A percentile compares a stretch with the other conserved stretches of the same genome.
phyloP scores from a whole-genome alignment of 495 filamentous ascomycete genomes.

The Xanthoparmelia taractica region DNA sequence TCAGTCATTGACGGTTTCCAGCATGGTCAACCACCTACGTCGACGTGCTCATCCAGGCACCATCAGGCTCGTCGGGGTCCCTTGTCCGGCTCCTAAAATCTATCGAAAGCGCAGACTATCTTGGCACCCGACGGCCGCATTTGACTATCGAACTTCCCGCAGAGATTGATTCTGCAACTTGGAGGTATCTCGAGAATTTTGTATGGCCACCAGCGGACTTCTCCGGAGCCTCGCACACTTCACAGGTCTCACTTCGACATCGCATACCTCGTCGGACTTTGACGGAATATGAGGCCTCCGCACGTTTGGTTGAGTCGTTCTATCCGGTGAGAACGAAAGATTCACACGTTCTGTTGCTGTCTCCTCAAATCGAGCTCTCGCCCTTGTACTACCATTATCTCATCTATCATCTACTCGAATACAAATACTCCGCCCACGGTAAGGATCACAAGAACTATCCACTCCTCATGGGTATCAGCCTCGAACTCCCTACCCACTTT shows the following conservation, averaged over 20 bases:
- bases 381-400: slow-evolving; percentile 75
- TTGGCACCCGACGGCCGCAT: slow-evolving; percentile 53
- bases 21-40: slow-evolving; percentile 68
- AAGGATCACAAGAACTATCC: slow-evolving; percentile 36
- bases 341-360: slow-evolving; percentile 70
- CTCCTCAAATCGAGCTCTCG: slow-evolving; percentile 66
- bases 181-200: slow-evolving; percentile 51
- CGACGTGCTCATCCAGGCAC: slow-evolving; percentile 72
- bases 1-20: slow-evolving; percentile 29
- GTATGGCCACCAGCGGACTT: slow-evolving; percentile 52
- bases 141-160: slow-evolving; percentile 74
- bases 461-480: slow-evolving; percentile 62
- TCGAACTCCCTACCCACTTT: slow-evolving; percentile 60
- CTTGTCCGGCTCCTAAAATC: slow-evolving; percentile 66
- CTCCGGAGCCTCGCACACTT: slow-evolving; percentile 28
- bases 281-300: slow-evolving; percentile 54
- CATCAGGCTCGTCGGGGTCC: slow-evolving; percentile 57
- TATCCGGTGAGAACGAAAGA: slow-evolving; percentile 55
- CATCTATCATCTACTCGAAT: slow-evolving; percentile 64
- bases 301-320: slow-evolving; percentile 71
- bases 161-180: slow-evolving; percentile 52
- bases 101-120: slow-evolving; percentile 64
- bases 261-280: slow-evolving; percentile 51
- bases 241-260: slow-evolving; percentile 60
- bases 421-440: slow-evolving; percentile 55